These are phyloP conservation scores for Plantago rigida DNA, from an alignment of 305 asterid species.

Conservation along the genomic window DNA sequence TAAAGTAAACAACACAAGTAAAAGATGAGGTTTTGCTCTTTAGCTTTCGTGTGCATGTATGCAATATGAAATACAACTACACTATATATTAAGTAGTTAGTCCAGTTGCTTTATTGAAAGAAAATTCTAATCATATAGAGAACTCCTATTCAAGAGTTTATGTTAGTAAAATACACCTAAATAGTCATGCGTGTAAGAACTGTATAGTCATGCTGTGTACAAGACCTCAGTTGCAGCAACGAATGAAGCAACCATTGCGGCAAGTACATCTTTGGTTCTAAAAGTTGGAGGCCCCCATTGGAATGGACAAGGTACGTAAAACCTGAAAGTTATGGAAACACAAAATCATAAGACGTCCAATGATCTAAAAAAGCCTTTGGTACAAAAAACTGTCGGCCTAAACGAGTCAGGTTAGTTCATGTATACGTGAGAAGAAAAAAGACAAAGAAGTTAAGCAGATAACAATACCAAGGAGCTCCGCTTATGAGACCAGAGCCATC, in stretches of 20 bases:
- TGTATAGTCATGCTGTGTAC: neutral
- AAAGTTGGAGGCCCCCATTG: slow-evolving; percentile 66
- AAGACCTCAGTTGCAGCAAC: slow-evolving; percentile 42
- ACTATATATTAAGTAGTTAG: too few species aligned
- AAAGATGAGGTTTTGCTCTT: neutral
- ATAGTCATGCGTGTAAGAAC: neutral
- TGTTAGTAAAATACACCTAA: too few species aligned
- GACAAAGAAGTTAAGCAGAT: neutral
- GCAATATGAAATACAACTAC: neutral
- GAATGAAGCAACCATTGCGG: slow-evolving; percentile 40
- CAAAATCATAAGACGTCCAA: neutral
- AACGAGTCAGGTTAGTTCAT: neutral
- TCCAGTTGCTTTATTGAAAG: too few species aligned
- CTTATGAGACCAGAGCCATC: slow-evolving; percentile 47
- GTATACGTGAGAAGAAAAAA: neutral
- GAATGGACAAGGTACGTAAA: slow-evolving; percentile 46
- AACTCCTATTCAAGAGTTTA: too few species aligned
- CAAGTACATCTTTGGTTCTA: slow-evolving; percentile 37
- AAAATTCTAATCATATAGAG: too few species aligned
- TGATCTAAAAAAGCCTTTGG: neutral
- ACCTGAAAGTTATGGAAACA: slow-evolving; percentile 29
- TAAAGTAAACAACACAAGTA: neutral
- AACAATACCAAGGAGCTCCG: slow-evolving; percentile 50
- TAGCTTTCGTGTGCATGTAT: neutral
- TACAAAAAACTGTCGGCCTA: neutral